Evolutionary conservation across 2,329 filamentous ascomycete species (phyloP).

Genomic region (Fusarium sp.): DNA sequence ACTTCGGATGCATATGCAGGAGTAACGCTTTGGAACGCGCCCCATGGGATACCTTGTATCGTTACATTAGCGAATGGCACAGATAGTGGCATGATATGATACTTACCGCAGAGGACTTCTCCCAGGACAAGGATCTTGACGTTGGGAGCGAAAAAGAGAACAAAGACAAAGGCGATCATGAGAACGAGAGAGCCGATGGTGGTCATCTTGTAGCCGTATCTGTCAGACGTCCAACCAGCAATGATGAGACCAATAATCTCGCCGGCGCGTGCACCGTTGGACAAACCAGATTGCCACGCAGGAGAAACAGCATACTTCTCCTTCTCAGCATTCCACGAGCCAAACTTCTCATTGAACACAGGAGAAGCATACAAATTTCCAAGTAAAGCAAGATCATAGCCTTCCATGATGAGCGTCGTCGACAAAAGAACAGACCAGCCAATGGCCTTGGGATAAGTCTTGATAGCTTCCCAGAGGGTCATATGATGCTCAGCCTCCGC

Average conservation of each 20-base stretch:
- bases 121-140: constrained; percentile 58
- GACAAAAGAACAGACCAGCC: constrained; percentile 59
- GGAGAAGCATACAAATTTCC: constrained; percentile 60
- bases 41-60: constrained; percentile 60
- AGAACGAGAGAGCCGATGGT: constrained; percentile 57
- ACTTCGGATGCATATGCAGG: constrained; percentile 65
- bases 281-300: constrained; percentile 66
- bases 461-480: constrained; percentile 52
- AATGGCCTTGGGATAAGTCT: constrained; percentile 58
- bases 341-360: constrained; percentile 58
- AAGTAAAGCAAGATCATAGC: constrained; percentile 62
- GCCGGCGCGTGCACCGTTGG: constrained; percentile 63
- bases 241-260: constrained; percentile 65
- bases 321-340: constrained; percentile 46
- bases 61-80: constrained; percentile 16
- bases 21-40: constrained; percentile 61
- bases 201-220: constrained; percentile 60
- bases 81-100: not conserved
- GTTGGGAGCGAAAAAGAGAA: constrained; percentile 62
- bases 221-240: constrained; percentile 62
- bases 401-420: constrained; percentile 60
- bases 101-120: constrained; percentile 55
- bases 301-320: constrained; percentile 60
- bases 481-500: constrained; percentile 54
- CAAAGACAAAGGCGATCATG: constrained; percentile 62